Evolutionary conservation across 176 grass and related monocot species (phyloP).

Genomic region (Carex scoparia): DNA sequence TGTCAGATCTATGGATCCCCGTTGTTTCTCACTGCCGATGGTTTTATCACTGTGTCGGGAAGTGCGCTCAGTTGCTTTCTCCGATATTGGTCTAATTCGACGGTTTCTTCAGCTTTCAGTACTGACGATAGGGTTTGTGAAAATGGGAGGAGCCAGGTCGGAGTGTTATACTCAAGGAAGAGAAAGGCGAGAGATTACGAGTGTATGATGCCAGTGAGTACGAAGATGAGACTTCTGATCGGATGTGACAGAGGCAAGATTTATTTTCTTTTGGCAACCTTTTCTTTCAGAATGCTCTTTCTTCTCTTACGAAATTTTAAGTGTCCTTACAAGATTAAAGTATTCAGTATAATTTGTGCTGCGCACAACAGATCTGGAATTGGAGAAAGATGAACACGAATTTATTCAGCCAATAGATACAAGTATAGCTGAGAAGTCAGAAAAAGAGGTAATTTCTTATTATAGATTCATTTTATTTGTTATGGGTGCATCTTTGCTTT

Average conservation of each 20-base stretch:
- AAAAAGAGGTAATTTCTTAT: slow-evolving; percentile 33
- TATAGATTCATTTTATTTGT: background rate
- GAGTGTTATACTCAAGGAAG: slow-evolving; percentile 47
- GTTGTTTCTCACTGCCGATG: slow-evolving; percentile 27
- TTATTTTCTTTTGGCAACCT: slow-evolving; percentile 15
- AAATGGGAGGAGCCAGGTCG: slow-evolving; percentile 18
- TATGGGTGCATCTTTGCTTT: background rate
- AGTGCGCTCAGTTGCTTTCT: slow-evolving; percentile 22
- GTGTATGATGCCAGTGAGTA: background rate
- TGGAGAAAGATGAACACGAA: background rate
- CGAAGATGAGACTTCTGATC: slow-evolving; percentile 45
- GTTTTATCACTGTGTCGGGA: slow-evolving; percentile 38
- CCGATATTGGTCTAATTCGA: slow-evolving; percentile 29
- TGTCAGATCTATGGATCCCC: slow-evolving; percentile 52
- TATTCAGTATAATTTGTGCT: slow-evolving; percentile 1
- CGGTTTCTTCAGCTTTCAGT: slow-evolving; percentile 16
- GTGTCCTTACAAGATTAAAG: background rate
- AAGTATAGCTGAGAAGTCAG: background rate
- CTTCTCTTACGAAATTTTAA: background rate
- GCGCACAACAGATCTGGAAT: background rate
- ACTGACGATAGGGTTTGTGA: background rate
- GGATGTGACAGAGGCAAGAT: slow-evolving; percentile 36
- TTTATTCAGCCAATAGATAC: background rate
- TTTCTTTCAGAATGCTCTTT: background rate
- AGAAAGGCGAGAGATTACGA: slow-evolving; percentile 39